These are phyloP conservation scores for Trypanosoma platydactyli DNA, from an alignment of 208 protist species.

Conservation along the genomic window DNA sequence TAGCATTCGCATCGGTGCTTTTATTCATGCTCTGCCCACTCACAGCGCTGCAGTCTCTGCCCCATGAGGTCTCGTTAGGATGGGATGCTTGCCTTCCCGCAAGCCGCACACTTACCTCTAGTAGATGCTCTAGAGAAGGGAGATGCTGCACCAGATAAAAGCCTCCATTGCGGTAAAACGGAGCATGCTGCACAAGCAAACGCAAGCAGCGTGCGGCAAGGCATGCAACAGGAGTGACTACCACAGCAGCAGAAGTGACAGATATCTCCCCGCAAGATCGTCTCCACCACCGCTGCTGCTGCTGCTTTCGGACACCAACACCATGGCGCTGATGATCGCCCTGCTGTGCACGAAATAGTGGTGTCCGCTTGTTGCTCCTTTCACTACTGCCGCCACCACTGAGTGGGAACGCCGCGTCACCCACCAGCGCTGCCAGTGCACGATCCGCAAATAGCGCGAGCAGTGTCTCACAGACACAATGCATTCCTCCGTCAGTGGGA, in stretches of 20 bases:
- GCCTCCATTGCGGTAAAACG: constrained; percentile 16
- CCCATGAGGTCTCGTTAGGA: not conserved
- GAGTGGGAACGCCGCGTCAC: not conserved
- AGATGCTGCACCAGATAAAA: constrained; percentile 26
- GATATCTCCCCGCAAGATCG: not conserved
- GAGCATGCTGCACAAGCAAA: constrained; percentile 22
- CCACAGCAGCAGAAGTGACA: not conserved
- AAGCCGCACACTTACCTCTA: constrained; percentile 16
- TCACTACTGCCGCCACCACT: not conserved
- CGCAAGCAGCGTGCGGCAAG: constrained; percentile 24
- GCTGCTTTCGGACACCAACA: too few relatives aligned
- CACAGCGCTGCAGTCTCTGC: not conserved
- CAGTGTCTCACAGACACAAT: constrained; percentile 5
- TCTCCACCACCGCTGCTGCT: not conserved
- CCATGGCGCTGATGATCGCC: too few relatives aligned
- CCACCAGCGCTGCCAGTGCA: constrained; percentile 10
- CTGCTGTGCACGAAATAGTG: not conserved
- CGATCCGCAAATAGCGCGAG: constrained; percentile 19
- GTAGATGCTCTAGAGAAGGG: constrained; percentile 2
- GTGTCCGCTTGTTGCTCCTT: not conserved
- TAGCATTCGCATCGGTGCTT: not conserved
- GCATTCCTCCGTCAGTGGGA: not conserved
- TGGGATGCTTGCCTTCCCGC: not conserved
- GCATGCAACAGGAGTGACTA: constrained; percentile 2
- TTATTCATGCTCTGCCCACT: not conserved